Evolutionary conservation across 2,329 filamentous ascomycete genomes (phyloP), one percentile per base, ranked within the genome.

Genomic region (Neocucurbitaria cava): DNA sequence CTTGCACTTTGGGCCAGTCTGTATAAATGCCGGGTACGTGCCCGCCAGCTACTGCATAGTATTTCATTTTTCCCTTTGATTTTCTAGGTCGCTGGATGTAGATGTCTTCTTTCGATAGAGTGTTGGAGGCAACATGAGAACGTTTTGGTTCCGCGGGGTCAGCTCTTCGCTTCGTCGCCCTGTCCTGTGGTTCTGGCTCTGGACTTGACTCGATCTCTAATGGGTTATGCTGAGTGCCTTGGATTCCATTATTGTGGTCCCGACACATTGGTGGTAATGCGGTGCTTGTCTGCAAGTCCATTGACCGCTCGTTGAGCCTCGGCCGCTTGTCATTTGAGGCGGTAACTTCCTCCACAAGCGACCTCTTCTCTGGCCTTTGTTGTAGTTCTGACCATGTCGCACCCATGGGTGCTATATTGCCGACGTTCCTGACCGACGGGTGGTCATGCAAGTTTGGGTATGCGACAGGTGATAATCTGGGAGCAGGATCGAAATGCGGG

Each of bases 101-200:
- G 7, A 85, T 86, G 65, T 89, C 83, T 21, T 92, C 91, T 51
- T 96, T 90, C 60, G 86, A 83, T 54, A 83, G 78, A 0, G 15
- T 6, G 30, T 44, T 9, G 10, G 0, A n/a, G 8, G 10, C 9
- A 18, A 30, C 35, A 9, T 21, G 26, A 3, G 17, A 20, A n/a
- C 15, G 23, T 30, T 10, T 10, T 7, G 26, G 21, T 10, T 28
- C 31, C n/a, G 24, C 9, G 13, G 1, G 28, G 11, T 24, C 20
- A 8, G 30, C 17, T 33, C n/a, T 24, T 2, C 17, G 13, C 17
- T 35, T 20, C 26, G 4, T 33, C 3, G 38, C 11, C 11, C 33
- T 10, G 28, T 2, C 15, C 5, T 41, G 4, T 15, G 36, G 11
- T 8, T 46, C 41, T 10, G 26, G 39, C 31, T 64, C 59, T 8